A percentile compares a stretch with the other conserved stretches of the same genome.
phyloP scores from a whole-genome alignment of 2,329 filamentous ascomycete genomes.

The Talaromyces sp. region DNA sequence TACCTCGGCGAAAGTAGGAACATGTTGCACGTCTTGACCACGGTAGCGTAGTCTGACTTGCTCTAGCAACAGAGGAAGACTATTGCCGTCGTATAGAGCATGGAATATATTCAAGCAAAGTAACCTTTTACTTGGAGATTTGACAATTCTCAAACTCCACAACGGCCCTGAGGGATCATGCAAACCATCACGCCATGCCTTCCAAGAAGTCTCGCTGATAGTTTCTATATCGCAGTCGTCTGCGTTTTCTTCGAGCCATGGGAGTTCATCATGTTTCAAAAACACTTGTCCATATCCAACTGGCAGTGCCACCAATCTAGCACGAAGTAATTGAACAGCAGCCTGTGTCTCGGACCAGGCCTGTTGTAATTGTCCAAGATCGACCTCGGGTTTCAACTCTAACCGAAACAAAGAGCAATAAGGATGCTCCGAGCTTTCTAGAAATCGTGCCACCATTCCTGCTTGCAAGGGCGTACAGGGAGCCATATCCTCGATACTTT shows the following conservation, averaged over 20 bases:
- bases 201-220: slow-evolving; percentile 32
- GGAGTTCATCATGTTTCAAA: slow-evolving; percentile 37
- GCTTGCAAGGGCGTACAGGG: slow-evolving; percentile 84
- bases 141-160: slow-evolving; percentile 29
- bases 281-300: slow-evolving; percentile 75
- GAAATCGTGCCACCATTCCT: slow-evolving; percentile 71
- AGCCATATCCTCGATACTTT: slow-evolving; percentile 64
- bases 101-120: slow-evolving; percentile 73
- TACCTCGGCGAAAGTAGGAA: slow-evolving; percentile 60
- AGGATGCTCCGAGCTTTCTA: slow-evolving; percentile 51
- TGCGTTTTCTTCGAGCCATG: slow-evolving; percentile 41
- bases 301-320: slow-evolving; percentile 64
- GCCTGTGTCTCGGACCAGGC: slow-evolving; percentile 56
- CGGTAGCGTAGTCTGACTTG: slow-evolving; percentile 52
- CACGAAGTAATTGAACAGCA: slow-evolving; percentile 62
- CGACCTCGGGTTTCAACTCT: slow-evolving; percentile 41
- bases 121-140: slow-evolving; percentile 22
- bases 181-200: slow-evolving; percentile 53
- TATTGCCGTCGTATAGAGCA: slow-evolving; percentile 79
- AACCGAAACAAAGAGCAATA: slow-evolving; percentile 78
- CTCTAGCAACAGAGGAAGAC: slow-evolving; percentile 63
- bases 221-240: slow-evolving; percentile 26
- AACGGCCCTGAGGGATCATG: slow-evolving; percentile 28
- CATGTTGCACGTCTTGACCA: slow-evolving; percentile 21
- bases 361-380: slow-evolving; percentile 43